Evolutionary conservation across 2,329 filamentous ascomycete species (phyloP), one percentile per base, ranked within the genome.

Genomic region (Chalaropsis ovoidea): DNA sequence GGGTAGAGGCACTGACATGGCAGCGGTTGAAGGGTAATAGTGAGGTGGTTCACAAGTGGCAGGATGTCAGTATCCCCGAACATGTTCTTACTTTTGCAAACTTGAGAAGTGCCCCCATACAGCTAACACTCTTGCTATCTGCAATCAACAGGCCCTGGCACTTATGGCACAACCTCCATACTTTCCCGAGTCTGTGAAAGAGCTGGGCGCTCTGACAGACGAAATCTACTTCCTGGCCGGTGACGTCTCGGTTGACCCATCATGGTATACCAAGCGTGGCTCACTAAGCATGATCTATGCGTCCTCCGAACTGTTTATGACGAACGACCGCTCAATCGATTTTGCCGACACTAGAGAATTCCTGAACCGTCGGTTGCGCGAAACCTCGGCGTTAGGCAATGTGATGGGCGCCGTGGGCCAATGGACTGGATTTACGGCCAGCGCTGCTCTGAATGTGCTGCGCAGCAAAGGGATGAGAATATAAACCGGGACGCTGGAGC

Each of bases 201-300:
- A 97, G 76, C 82, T 99, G 3, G 86, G 88, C 52, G 79, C 82
- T 62, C 83, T 99, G 3, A 83, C 88, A n/a, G 93, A 96, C 74
- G 94, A 99, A 75, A 95, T 99, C 63, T 89, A 88, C 81, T 91
- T 88, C 72, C 83, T 96, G 3, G 84, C 93, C 0, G 90, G 90
- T 62, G 94, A 97, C 75, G 80, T 77, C 24, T 82, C 86, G 24
- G 89, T 96, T 68, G 92, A 97, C 75, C 82, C 84, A 3, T 86
- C 85, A 3, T 99, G 94, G 94, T 99, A 99, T 72, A 78, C 81
- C 66, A 84, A 84, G 72, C 81, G 82, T 61, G 81, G 78, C 2
- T 79, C 79, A 22, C 74, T 85, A 10, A 81, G 82, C 42, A 76
- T 80, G 70, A 78, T 82, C 52, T 85, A 85, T 70, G 90, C 90